Conservation (phyloP, 306 rosid genomes). For the apple (Malus domestica) region DNA sequence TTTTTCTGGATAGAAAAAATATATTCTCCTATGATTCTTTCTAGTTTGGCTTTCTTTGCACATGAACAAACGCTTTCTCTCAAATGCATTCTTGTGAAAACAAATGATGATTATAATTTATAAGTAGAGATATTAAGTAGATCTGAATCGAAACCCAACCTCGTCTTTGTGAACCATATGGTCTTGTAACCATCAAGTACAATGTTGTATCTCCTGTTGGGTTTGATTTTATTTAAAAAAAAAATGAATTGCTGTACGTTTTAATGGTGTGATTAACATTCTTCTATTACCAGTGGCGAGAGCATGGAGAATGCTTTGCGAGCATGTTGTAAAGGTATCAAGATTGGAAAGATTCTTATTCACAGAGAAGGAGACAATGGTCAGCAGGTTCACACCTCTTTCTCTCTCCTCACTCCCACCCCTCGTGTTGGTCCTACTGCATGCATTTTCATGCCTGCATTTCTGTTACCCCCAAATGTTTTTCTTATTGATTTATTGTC, state of each 20-base stretch:
- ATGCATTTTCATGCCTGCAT: neutral
- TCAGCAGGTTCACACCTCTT: constrained; percentile 64
- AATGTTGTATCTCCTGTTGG: neutral
- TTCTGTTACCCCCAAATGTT: neutral
- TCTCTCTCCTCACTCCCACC: neutral
- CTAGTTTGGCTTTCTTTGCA: neutral
- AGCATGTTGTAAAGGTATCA: constrained; percentile 99
- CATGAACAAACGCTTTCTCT: neutral
- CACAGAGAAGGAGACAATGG: constrained; percentile 99
- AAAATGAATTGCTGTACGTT: neutral
- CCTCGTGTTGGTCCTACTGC: neutral
- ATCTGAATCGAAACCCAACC: neutral
- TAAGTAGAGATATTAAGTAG: neutral
- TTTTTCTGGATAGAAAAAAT: neutral
- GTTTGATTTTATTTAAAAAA: neutral
- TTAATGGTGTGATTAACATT: constrained; percentile 11
- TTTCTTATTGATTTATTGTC: constrained; percentile 13
- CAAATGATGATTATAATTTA: neutral
- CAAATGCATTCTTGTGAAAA: neutral
- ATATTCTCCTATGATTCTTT: neutral
- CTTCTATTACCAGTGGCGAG: constrained; percentile 61
- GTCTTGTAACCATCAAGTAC: neutral
- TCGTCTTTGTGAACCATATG: neutral
- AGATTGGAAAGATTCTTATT: constrained; percentile 97
- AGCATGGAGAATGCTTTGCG: constrained; percentile 99